A percentile compares a stretch with the other conserved stretches of the same genome.
Evolutionary conservation across 495 filamentous ascomycete genomes (phyloP).

Genomic region (Trichocladium uniseriatum): DNA sequence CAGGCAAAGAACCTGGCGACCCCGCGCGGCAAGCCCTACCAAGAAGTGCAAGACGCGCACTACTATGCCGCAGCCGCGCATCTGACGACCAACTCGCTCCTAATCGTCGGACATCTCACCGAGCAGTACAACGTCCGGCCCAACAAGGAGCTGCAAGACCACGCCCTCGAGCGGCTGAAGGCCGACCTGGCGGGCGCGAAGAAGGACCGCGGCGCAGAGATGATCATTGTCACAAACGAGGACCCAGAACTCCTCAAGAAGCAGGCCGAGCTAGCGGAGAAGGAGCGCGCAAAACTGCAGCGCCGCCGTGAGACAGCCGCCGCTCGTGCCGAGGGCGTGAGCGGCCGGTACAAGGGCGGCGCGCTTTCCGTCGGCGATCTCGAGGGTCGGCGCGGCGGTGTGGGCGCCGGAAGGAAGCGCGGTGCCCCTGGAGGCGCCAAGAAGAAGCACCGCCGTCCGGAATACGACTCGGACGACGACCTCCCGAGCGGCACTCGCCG

Average conservation of each 20-base stretch:
- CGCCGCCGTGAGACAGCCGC: conserved; percentile 59
- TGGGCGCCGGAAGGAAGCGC: conserved; percentile 33
- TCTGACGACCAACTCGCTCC: conserved; percentile 56
- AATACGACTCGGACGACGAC: conserved; percentile 56
- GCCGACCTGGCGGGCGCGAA: conserved; percentile 55
- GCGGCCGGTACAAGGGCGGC: conserved; percentile 40
- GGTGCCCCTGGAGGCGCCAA: conserved; percentile 33
- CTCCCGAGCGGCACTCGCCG: conserved; percentile 52
- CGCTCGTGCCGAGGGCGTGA: conserved; percentile 51
- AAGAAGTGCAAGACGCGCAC: conserved; percentile 63
- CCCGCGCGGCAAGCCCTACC: conserved; percentile 47
- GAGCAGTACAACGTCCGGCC: conserved; percentile 65
- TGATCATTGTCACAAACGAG: conserved; percentile 51
- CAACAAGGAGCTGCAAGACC: conserved; percentile 60
- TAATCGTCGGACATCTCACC: conserved; percentile 71
- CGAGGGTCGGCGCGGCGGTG: conserved; percentile 47
- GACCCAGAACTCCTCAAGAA: conserved; percentile 76
- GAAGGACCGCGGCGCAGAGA: conserved; percentile 38
- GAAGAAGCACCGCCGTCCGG: conserved; percentile 37
- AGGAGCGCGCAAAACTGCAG: conserved; percentile 57
- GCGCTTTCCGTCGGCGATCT: conserved; percentile 66
- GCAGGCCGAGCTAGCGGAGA: conserved; percentile 65
- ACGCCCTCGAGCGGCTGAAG: conserved; percentile 67
- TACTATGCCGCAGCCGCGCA: conserved; percentile 73
- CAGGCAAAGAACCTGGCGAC: conserved; percentile 67